These are phyloP conservation scores for Mortierella sp. DNA, from an alignment of 371 early-diverging fungal species.

Conservation along the genomic window DNA sequence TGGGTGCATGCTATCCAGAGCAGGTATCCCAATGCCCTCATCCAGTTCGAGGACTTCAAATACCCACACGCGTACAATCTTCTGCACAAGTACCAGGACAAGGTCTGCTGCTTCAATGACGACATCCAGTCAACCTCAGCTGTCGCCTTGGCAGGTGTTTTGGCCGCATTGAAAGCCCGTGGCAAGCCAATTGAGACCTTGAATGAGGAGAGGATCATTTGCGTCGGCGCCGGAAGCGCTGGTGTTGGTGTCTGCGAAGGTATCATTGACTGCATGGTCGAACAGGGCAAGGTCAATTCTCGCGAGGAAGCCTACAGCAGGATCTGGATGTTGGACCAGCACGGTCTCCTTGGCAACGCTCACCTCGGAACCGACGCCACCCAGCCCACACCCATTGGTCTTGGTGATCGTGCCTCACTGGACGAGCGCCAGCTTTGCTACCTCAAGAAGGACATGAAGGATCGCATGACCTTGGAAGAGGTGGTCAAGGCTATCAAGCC, in stretches of 20 bases:
- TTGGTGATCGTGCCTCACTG: constrained; percentile 59
- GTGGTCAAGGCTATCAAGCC: constrained; percentile 70
- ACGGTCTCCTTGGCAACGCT: constrained; percentile 52
- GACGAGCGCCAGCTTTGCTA: constrained; percentile 66
- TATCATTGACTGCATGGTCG: constrained; percentile 70
- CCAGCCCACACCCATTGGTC: constrained; percentile 11
- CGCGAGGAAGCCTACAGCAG: constrained; percentile 68
- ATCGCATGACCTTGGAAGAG: constrained; percentile 63
- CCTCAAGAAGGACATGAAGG: constrained; percentile 63
- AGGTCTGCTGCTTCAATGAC: constrained; percentile 74
- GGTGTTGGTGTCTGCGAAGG: constrained; percentile 78
- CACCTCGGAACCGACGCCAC: constrained; percentile 17
- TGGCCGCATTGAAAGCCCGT: constrained; percentile 69
- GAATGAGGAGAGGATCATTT: constrained; percentile 65
- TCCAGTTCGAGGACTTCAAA: constrained; percentile 54
- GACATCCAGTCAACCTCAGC: constrained; percentile 76
- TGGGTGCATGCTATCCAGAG: constrained; percentile 70
- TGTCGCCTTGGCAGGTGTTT: constrained; percentile 71
- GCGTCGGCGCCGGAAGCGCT: constrained; percentile 77
- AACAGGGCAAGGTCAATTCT: constrained; percentile 65
- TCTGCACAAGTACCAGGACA: constrained; percentile 69
- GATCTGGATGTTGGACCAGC: constrained; percentile 70
- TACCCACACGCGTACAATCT: constrained; percentile 66
- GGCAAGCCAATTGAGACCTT: constrained; percentile 42
- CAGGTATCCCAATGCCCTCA: constrained; percentile 64